Percentiles rank a stretch among this genome's conserved stretches.
These are phyloP conservation scores for Paramecium primaurelia DNA, from an alignment of 73 alveolate genomes.

Conservation along the genomic window DNA sequence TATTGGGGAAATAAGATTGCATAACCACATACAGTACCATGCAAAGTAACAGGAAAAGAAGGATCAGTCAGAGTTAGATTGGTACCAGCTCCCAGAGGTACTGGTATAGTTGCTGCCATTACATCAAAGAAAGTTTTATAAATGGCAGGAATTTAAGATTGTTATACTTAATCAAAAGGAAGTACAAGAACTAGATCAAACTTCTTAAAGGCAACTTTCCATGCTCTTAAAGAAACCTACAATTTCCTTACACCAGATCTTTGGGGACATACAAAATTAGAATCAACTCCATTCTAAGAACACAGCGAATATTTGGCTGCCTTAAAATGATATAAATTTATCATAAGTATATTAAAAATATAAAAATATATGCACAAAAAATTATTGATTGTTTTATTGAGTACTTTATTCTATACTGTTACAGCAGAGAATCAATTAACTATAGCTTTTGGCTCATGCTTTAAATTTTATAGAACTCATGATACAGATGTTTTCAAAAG, in stretches of 20 bases:
- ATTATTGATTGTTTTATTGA: neutral
- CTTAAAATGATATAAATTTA: conserved; percentile 15
- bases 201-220: conserved; percentile 98
- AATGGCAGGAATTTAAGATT: conserved; percentile 98
- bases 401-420: neutral
- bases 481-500: conserved; percentile 43
- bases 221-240: conserved; percentile 95
- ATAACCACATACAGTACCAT: conserved; percentile 98
- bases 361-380: neutral
- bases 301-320: conserved; percentile 74
- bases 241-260: conserved; percentile 99
- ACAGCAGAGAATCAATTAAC: neutral
- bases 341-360: conserved; percentile 38
- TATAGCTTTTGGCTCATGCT: conserved; percentile 57
- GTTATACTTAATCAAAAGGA: conserved; percentile 97
- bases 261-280: conserved; percentile 87
- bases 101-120: conserved; percentile 99
- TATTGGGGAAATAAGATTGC: conserved; percentile 99
- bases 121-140: conserved; percentile 97
- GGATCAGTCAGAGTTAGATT: conserved; percentile 99
- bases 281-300: conserved; percentile 86
- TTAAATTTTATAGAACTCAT: conserved; percentile 22
- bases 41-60: conserved; percentile 99
- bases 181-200: conserved; percentile 98
- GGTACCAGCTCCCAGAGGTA: conserved; percentile 99